Evolutionary conservation across 345 rosid species (phyloP).

Genomic region (Lagerstroemia speciosa): DNA sequence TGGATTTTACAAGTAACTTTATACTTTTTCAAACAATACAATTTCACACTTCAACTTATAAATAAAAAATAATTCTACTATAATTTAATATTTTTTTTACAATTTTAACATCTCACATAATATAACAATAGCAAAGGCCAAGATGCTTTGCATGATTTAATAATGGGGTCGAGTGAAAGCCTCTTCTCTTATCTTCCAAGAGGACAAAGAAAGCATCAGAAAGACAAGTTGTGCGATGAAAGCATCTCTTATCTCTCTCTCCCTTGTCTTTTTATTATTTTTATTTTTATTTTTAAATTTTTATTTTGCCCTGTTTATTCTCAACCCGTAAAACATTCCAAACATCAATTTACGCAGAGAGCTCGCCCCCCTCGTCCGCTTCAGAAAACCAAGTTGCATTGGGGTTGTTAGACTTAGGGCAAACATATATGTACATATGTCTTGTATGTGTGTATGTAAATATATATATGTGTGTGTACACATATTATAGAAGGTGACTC

Average conservation of each 20-base stretch:
- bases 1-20: too few relatives aligned
- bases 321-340: constrained; percentile 23
- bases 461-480: background rate
- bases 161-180: background rate
- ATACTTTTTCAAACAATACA: too few relatives aligned
- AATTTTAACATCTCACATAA: too few relatives aligned
- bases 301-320: too few relatives aligned
- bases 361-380: constrained; percentile 41
- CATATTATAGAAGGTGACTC: constrained; percentile 12
- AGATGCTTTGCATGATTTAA: background rate
- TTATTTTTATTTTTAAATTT: background rate
- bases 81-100: too few relatives aligned
- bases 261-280: background rate
- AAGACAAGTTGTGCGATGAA: background rate
- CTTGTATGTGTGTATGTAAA: background rate
- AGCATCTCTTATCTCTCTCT: background rate
- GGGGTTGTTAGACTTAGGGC: background rate
- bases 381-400: constrained; percentile 20
- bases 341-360: too few relatives aligned
- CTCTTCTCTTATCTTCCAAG: background rate
- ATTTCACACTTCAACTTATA: too few relatives aligned
- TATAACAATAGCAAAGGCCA: too few relatives aligned
- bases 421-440: background rate
- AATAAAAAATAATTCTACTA: too few relatives aligned
- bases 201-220: background rate